Conservation (phyloP, 2,329 filamentous ascomycete species). For the Stagonosporopsis rhizophila region DNA sequence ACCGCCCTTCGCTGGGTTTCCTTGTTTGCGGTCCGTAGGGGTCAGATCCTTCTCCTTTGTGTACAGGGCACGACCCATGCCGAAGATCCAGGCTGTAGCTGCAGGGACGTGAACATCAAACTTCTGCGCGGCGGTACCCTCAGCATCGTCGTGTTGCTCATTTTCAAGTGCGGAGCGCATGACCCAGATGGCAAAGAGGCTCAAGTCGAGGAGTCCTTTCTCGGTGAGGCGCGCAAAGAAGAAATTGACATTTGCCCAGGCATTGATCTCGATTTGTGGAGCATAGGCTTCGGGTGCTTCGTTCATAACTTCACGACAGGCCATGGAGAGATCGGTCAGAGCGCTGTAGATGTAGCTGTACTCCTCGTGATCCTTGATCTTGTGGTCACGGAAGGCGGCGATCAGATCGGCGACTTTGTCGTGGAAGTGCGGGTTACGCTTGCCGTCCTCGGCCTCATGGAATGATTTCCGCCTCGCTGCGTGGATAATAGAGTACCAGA, state of each 20-base stretch:
- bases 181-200: conserved; percentile 39
- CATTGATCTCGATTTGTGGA: conserved; percentile 33
- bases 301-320: conserved; percentile 41
- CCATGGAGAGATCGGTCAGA: conserved; percentile 33
- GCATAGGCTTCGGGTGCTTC: conserved; percentile 33
- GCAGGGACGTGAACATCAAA: conserved; percentile 39
- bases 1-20: conserved; percentile 40
- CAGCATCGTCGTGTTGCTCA: conserved; percentile 21
- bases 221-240: conserved; percentile 38
- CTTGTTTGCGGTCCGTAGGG: conserved; percentile 33
- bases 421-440: conserved; percentile 16
- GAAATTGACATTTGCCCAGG: conserved; percentile 43
- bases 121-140: conserved; percentile 30
- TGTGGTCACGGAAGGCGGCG: conserved; percentile 34
- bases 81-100: conserved; percentile 41
- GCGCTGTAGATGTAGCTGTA: conserved; percentile 30
- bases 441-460: conserved; percentile 5
- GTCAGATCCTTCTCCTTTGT: conserved; percentile 38
- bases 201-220: conserved; percentile 24
- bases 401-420: conserved; percentile 32
- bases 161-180: conserved; percentile 41
- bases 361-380: conserved; percentile 25
- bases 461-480: conserved; percentile 35
- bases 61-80: conserved; percentile 29
- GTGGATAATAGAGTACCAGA: conserved; percentile 45